Percentiles rank a stretch among this genome's conserved stretches.
Conservation (phyloP, 495 filamentous ascomycete species). For the Pseudomonodictys pantanalensis region DNA sequence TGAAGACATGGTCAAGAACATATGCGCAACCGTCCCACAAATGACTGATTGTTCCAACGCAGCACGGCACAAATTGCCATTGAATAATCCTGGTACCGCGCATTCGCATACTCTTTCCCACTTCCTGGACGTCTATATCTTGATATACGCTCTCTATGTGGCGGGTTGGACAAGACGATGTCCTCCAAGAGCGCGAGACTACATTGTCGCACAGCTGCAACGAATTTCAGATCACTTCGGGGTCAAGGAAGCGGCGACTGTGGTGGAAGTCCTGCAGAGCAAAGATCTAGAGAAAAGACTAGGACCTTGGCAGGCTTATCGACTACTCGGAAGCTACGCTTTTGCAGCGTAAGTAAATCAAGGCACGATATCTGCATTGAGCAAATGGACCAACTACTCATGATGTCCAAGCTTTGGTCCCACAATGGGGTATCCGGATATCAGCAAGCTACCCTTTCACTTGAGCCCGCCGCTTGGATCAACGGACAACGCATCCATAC, state of each 20-base stretch:
- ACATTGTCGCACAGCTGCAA: slow-evolving; percentile 34
- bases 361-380: not conserved
- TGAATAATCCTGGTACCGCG: not conserved
- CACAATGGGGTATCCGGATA: too few relatives aligned
- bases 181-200: slow-evolving; percentile 22
- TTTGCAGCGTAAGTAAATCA: slow-evolving; percentile 13
- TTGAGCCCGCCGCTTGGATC: too few relatives aligned
- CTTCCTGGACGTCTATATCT: slow-evolving; percentile 30
- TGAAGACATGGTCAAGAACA: slow-evolving; percentile 30
- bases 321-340: slow-evolving; percentile 42
- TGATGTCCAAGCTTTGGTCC: too few relatives aligned
- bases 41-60: slow-evolving; percentile 24
- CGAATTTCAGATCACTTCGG: slow-evolving; percentile 34
- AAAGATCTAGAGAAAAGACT: slow-evolving; percentile 6
- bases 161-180: slow-evolving; percentile 24
- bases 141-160: slow-evolving; percentile 40
- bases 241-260: slow-evolving; percentile 34
- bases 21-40: slow-evolving; percentile 38
- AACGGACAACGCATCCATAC: too few relatives aligned
- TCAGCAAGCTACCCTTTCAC: too few relatives aligned
- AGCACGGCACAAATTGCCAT: slow-evolving; percentile 5
- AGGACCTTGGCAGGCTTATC: slow-evolving; percentile 39
- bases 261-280: slow-evolving; percentile 30
- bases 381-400: not conserved
- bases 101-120: slow-evolving; percentile 18